Evolutionary conservation across 345 rosid species (phyloP), one percentile per base, ranked within the genome.

Genomic region (Durio zibethinus): DNA sequence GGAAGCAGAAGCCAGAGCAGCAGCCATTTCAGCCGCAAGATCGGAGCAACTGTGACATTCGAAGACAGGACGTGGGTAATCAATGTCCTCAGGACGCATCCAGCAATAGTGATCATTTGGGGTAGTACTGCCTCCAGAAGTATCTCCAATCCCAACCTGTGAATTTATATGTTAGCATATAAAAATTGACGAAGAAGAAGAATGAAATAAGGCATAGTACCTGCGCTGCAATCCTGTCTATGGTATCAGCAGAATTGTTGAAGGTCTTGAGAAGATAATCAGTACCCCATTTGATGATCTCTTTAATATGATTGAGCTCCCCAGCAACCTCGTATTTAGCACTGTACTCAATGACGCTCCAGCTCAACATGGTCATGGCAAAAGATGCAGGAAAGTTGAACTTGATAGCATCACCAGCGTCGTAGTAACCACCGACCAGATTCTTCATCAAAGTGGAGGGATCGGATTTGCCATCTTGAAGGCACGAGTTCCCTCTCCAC

Each of bases 61-160:
- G 12, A 52, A 0, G 9, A 94, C 95, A 64, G 97, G 96, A 7
- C 98, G 87, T 0, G 8, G 43, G 43, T 97, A 97, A 82, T 97
- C 95, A 78, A 97, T 97, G 84, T 97, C 99, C 89, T 97, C 99
- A 23, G 99, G 99, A 14, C 98, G 85, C 95, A 88, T 92, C 99
- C 99, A 97, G 78, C 99, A 97, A 83, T 90, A 94, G 80, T 94
- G 97, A 78, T 97, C 99, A 40, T 94, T 94, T 3, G 90, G 82
- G 20, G 69, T 76, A 5, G 97, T 85, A 79, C 82, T 90, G 23
- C 95, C 99, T 3, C 87, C 97, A 15, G 93, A 89, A 35, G 97
- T 94, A 67, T 91, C 97, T 50, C 99, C 99, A 12, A 68, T n/a
- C 73, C 98, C 99, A 66, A 93, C 99, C 98, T 94, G 83, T 73